Evolutionary conservation across 805 yeast species (phyloP).

Genomic region (Clavispora phyllophila): DNA sequence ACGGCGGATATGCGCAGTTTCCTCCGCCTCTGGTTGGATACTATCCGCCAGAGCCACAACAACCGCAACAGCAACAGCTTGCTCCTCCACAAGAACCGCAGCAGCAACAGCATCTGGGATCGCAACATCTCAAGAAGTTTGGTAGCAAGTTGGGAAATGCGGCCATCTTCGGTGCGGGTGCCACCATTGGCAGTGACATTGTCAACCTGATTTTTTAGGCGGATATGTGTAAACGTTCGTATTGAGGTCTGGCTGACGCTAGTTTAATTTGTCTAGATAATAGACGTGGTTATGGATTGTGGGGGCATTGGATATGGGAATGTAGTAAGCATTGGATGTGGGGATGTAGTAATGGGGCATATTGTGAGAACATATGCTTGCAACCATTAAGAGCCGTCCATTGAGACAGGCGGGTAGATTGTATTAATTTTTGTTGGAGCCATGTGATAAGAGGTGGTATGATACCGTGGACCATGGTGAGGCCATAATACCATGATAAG

Average conservation of each 20-base stretch:
- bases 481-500: too few relatives aligned
- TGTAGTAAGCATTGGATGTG: too few relatives aligned
- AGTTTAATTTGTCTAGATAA: background rate
- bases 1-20: constrained; percentile 38
- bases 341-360: too few relatives aligned
- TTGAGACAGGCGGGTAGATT: too few relatives aligned
- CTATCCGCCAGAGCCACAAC: constrained; percentile 36
- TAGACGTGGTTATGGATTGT: background rate
- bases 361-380: too few relatives aligned
- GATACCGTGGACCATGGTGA: too few relatives aligned
- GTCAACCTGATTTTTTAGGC: constrained; percentile 66
- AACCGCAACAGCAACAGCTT: constrained; percentile 16
- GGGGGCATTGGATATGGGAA: too few relatives aligned
- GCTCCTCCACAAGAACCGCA: constrained; percentile 15
- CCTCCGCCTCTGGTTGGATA: constrained; percentile 49
- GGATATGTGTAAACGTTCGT: too few relatives aligned
- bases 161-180: constrained; percentile 96
- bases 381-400: too few relatives aligned
- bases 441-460: too few relatives aligned
- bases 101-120: constrained; percentile 16
- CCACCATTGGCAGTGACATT: constrained; percentile 80
- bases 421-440: too few relatives aligned
- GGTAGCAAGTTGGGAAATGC: constrained; percentile 86
- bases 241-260: too few relatives aligned
- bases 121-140: constrained; percentile 47